These are phyloP conservation scores for Fusarium sp. DNA, from an alignment of 2,329 filamentous ascomycete genomes.

Conservation along the genomic window DNA sequence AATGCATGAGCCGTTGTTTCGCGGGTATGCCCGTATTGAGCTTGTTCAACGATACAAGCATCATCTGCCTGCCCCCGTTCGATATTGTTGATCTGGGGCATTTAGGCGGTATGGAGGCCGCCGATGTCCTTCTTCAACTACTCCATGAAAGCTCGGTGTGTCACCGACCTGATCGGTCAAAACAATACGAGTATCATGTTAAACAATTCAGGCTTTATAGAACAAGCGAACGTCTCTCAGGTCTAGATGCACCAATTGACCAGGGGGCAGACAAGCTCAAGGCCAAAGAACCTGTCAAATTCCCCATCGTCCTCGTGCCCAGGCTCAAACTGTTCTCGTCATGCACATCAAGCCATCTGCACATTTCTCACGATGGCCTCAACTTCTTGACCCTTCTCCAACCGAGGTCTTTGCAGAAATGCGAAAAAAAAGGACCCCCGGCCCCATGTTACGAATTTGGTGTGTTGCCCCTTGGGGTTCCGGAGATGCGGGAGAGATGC, in stretches of 20 bases:
- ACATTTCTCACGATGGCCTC: background rate
- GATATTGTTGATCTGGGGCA: background rate
- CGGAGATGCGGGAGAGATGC: constrained; percentile 41
- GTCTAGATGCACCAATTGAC: background rate
- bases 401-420: background rate
- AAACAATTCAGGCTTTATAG: background rate
- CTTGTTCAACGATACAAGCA: background rate
- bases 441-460: background rate
- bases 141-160: background rate
- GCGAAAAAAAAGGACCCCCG: background rate
- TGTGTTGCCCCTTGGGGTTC: background rate
- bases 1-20: background rate
- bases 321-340: background rate
- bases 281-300: background rate
- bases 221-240: background rate
- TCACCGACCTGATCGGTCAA: background rate
- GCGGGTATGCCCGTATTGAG: background rate
- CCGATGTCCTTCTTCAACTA: background rate
- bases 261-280: background rate
- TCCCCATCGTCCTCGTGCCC: background rate
- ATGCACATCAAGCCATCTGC: background rate
- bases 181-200: background rate
- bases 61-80: background rate
- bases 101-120: background rate
- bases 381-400: background rate